Base-by-base conservation (phyloP, 2,329 filamentous ascomycete species). In the Orbilia javanica region DNA sequence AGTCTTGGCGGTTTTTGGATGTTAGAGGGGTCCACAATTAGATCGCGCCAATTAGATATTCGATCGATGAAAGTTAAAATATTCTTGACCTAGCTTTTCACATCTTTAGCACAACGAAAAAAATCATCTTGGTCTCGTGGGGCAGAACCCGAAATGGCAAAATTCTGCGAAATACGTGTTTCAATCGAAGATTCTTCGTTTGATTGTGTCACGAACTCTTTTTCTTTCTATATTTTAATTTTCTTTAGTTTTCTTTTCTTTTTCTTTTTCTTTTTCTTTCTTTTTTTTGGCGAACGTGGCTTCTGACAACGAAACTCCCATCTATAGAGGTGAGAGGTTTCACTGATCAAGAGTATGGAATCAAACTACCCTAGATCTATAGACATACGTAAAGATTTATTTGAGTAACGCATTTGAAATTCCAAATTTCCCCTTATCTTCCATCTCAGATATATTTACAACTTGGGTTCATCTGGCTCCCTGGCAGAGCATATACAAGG, bases 31-130 rank as follows among this genome's bases (percentile, higher is more conserved):
- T 57, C 52, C 52, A 57, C 52, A 36, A 4, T 57, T 34, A 36
- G 29, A 57, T 57, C 52, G 29, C 15, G 18, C 52, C 52, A 57
- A 57, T 57, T 57, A 34, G 29, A 39, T 39, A n/a, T n/a, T n/a
- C 34, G 48, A 55, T 60, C 55, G 4, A 7, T 20, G 6, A 20
- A 60, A 42, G 18, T 22, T 13, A 34, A 60, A 42, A 13, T 25
- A 18, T 25, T 60, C 27, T 18, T 20, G 20, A 42, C 34, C 18
- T 27, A 3, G 34, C n/a, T 57, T 34, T 57, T 34, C 18, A 15
- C 29, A 1, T 18, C 15, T 22, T 57, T 53, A 7, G 18, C 20
- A 4, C 50, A 13, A 31, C 13, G 8, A 29, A 53, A 53, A n/a
- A 34, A 4, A 13, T 7, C 22, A 15, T 48, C 22, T 29, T 46